Evolutionary conservation across 2,329 filamentous ascomycete genomes (phyloP), one percentile per base, ranked within the genome.

Genomic region (Fusarium incarnatum): DNA sequence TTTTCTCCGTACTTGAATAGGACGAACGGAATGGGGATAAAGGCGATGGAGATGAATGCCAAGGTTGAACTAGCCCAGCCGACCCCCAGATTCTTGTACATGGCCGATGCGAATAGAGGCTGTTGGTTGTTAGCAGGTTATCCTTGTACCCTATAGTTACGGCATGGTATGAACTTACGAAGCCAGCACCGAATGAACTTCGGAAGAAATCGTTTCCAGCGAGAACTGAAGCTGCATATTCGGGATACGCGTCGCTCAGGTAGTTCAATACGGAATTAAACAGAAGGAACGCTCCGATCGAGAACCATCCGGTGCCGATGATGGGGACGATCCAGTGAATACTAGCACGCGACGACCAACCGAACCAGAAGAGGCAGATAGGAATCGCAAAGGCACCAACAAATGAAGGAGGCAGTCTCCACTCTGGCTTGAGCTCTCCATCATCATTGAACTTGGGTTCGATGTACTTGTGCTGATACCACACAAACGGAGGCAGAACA

Each of bases 341-440:
- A 15, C 37, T 20, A 5, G 25, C 37, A 4, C 53, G 41, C 6
- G 59, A 56, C 4, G 63, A 30, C 59, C 67, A 71, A 2, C 66
- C 62, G 20, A 63, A 67, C 59, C 47, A 71, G 28, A 70, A 71
- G 2, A 70, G 40, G 8, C 66, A 60, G 16, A 60, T 56, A 0
- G 68, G 89, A 22, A 93, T 89, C 6, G 92, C 80, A 54, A 90
- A 81, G 1, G 85, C 88, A 23, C 91, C 84, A 83, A 49, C 91
- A 71, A 78, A 92, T 90, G 13, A 85, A 82, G 57, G 91, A 0
- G 78, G 18, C 0, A 70, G 22, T 13, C 53, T 48, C 41, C 45
- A 56, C 6, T 60, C 53, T 3, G 53, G 57, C 8, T 59, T 64
- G 1, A 53, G 32, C 1, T 62, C 47, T 3, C 60, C 47, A 2